These are phyloP conservation scores for Mycogone perniciosa DNA, from an alignment of 2,329 filamentous ascomycete genomes.

Conservation along the genomic window DNA sequence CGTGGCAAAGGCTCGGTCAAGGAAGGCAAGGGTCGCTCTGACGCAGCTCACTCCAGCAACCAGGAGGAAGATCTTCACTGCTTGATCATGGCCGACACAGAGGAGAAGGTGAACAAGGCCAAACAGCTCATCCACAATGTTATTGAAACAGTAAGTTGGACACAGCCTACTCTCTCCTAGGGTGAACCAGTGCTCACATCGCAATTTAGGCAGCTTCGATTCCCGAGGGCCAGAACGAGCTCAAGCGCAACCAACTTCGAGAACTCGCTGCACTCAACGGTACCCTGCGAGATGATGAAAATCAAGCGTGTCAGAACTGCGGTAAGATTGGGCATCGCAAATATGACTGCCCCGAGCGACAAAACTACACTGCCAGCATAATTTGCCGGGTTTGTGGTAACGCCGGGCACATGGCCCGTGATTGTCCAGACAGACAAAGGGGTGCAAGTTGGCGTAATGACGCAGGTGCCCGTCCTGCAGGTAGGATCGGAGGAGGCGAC, in stretches of 20 bases:
- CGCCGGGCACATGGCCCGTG: constrained; percentile 94
- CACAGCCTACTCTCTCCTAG: not conserved
- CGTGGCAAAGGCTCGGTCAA: constrained; percentile 99
- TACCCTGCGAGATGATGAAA: constrained; percentile 97
- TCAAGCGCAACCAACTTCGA: constrained; percentile 97
- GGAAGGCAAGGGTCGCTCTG: constrained; percentile 97
- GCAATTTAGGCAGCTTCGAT: constrained; percentile 83
- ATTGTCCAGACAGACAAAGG: constrained; percentile 90
- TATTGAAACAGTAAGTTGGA: constrained; percentile 80
- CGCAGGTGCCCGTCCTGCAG: constrained; percentile 48
- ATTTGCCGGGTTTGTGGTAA: constrained; percentile 98
- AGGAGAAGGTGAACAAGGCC: constrained; percentile 99
- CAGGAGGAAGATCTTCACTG: constrained; percentile 99
- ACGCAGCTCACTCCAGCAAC: constrained; percentile 98
- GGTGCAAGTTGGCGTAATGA: constrained; percentile 90
- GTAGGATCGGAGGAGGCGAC: constrained; percentile 69
- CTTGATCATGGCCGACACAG: constrained; percentile 98
- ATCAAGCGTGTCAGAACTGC: constrained; percentile 98
- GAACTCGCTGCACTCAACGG: constrained; percentile 97
- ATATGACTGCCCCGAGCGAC: constrained; percentile 95
- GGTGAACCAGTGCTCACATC: constrained; percentile 18
- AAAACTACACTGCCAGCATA: constrained; percentile 98
- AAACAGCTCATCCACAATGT: constrained; percentile 98
- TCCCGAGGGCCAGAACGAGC: constrained; percentile 95
- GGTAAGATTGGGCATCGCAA: constrained; percentile 98